A percentile compares a stretch with the other conserved stretches of the same genome.
Evolutionary conservation across 2,329 filamentous ascomycete species (phyloP).

Genomic region (Pseudocercospora fijiensis): DNA sequence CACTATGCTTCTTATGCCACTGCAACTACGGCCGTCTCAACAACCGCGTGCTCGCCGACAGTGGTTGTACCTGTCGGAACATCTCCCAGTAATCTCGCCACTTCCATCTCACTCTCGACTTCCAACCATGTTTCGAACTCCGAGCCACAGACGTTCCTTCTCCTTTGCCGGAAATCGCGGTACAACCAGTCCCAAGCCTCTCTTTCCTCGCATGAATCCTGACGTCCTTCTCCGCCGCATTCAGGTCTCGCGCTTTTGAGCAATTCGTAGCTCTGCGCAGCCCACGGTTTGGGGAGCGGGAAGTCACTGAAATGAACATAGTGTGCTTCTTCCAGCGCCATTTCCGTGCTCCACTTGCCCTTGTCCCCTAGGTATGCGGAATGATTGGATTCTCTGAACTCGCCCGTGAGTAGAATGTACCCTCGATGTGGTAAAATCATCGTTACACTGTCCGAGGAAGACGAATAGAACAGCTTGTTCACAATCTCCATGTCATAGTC

Average conservation of each 20-base stretch:
- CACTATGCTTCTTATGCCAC: not conserved
- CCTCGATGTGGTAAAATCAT: conserved; percentile 64
- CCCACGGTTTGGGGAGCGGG: conserved; percentile 65
- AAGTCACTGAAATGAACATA: conserved; percentile 71
- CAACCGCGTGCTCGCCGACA: not conserved
- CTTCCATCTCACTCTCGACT: not conserved
- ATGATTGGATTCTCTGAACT: conserved; percentile 60
- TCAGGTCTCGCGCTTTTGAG: conserved; percentile 1
- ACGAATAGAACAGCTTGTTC: conserved; percentile 56
- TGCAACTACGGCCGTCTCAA: not conserved
- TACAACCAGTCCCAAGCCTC: conserved; percentile 12
- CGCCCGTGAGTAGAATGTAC: conserved; percentile 61
- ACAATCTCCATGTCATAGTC: conserved; percentile 68
- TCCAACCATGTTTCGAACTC: conserved; percentile 1
- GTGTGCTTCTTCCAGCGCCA: conserved; percentile 59
- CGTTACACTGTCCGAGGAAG: conserved; percentile 47
- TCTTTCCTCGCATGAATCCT: not conserved
- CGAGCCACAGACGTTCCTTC: conserved; percentile 5
- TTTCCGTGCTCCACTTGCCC: conserved; percentile 61
- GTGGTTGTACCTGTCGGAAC: not conserved
- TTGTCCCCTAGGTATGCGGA: conserved; percentile 49
- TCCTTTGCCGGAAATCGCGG: conserved; percentile 8
- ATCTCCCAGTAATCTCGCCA: not conserved
- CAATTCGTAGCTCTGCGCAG: conserved; percentile 31
- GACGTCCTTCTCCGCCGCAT: conserved; percentile 1